Evolutionary conservation across 2,329 filamentous ascomycete genomes (phyloP).

Genomic region (Trichoderma gracile): DNA sequence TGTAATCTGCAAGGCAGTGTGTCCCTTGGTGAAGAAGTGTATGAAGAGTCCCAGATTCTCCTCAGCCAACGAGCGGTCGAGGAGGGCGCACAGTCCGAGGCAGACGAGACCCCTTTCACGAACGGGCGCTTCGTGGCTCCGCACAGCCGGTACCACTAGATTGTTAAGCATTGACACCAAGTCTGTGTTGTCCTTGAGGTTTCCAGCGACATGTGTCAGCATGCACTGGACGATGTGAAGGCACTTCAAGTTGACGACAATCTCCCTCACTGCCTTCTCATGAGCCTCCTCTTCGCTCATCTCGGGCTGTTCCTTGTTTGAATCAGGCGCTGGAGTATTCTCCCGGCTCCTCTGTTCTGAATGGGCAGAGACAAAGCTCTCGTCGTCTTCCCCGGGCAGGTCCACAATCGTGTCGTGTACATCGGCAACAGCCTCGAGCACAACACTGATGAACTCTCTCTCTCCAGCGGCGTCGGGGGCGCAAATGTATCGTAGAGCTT

Average conservation of each 20-base stretch:
- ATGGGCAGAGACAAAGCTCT: constrained; percentile 89
- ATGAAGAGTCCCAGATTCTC: constrained; percentile 93
- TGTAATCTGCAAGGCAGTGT: constrained; percentile 84
- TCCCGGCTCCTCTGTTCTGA: constrained; percentile 79
- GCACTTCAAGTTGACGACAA: constrained; percentile 98
- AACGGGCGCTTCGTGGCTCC: constrained; percentile 88
- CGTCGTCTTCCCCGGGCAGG: constrained; percentile 55
- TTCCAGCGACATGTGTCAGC: constrained; percentile 87
- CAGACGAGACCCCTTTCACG: constrained; percentile 88
- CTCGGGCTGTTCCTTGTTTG: constrained; percentile 43
- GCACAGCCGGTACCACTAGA: constrained; percentile 89
- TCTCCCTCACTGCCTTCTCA: constrained; percentile 80
- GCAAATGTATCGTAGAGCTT: constrained; percentile 80
- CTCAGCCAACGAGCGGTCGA: constrained; percentile 87
- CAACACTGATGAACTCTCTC: constrained; percentile 78
- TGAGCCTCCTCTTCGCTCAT: constrained; percentile 65
- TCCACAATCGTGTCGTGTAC: constrained; percentile 92
- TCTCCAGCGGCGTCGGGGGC: constrained; percentile 72
- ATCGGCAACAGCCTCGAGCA: constrained; percentile 92
- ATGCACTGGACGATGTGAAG: constrained; percentile 97
- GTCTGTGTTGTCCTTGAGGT: constrained; percentile 84
- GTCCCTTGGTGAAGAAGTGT: constrained; percentile 92
- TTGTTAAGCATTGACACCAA: constrained; percentile 99
- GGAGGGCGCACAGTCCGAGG: constrained; percentile 83
- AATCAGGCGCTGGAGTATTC: constrained; percentile 53